Base-by-base conservation (phyloP, 176 grass and related monocot species). In the Triticum monococcum region DNA sequence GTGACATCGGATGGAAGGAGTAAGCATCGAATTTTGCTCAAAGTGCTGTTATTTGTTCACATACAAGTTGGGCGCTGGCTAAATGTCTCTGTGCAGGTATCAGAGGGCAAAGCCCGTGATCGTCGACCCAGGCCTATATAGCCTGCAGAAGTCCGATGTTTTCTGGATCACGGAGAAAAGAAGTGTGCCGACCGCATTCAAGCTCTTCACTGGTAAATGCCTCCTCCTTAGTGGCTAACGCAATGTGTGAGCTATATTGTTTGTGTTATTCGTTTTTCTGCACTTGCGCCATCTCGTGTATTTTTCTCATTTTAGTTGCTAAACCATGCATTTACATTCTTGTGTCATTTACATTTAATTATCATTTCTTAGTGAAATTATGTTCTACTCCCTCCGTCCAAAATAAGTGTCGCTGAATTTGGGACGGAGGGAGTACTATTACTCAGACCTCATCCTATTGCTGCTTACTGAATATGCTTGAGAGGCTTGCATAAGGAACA, bases 1-100 rank as follows among this genome's bases (percentile, higher is more conserved):
- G 95, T 89, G 93, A 98, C 73, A 98, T 98, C 72, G 96, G 96
- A 88, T 98, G 96, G 96, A 98, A 98, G 81, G 96, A 98, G 96
- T 98, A 95, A 81, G 93, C 74, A 77, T 80, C 3, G 18, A 64
- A 62, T 81, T 75, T 79, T 12, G 57, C 3, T 46, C 12, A 46
- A 46, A 46, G 3, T 46, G 43, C 30, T 90, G 10, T 84, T 64
- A 36, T 72, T 65, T 81, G 76, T 76, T 75, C 77, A 23, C 77
- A 23, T 52, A 20, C 9, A 32, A 82, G 54, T 64, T 81, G 52
- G 30, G 43, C 40, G 31, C 32, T 64, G 14, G 33, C 85, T 87
- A 82, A 85, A 11, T 31, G 28, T 89, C 1, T 54, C 33, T 84
- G n/a, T 94, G 54, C 48, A 99, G 97, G 89, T 91, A 81, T 82